These are phyloP conservation scores for Apiospora rasikravindrae DNA, from an alignment of 2,329 filamentous ascomycete species.

Conservation along the genomic window DNA sequence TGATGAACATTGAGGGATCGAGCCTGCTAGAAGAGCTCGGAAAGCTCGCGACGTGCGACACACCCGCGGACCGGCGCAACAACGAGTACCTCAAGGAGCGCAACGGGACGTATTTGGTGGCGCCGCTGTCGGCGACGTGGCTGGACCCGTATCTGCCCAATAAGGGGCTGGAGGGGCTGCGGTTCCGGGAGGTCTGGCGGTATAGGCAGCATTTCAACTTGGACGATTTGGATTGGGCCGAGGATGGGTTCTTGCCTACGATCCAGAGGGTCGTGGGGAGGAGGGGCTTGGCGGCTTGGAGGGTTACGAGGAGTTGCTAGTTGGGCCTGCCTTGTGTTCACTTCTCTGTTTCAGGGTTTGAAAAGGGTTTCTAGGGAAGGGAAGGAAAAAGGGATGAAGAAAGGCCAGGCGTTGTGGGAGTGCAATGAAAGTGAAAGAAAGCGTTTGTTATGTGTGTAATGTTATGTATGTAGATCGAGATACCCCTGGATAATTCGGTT, in stretches of 20 bases:
- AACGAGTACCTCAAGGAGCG: conserved; percentile 64
- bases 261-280: conserved; percentile 69
- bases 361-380: conserved; percentile 19
- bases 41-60: conserved; percentile 67
- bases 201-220: conserved; percentile 73
- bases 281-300: conserved; percentile 66
- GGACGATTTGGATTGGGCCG: conserved; percentile 80
- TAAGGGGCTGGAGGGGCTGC: conserved; percentile 62
- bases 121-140: conserved; percentile 74
- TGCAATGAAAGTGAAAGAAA: background rate
- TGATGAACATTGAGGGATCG: conserved; percentile 73
- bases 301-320: conserved; percentile 65
- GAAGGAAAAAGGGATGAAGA: too few relatives aligned
- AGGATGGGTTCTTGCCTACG: conserved; percentile 77
- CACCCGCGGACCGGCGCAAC: conserved; percentile 59
- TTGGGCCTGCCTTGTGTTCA: conserved; percentile 7
- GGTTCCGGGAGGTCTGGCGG: conserved; percentile 74
- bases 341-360: background rate
- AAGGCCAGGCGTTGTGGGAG: background rate
- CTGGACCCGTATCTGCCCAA: conserved; percentile 67
- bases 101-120: conserved; percentile 72
- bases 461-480: conserved; percentile 15
- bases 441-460: background rate
- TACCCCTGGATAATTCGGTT: conserved; percentile 11
- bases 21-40: conserved; percentile 64